Conservation (phyloP, 768 basidiomycete genomes). For the Ramaria sp. region DNA sequence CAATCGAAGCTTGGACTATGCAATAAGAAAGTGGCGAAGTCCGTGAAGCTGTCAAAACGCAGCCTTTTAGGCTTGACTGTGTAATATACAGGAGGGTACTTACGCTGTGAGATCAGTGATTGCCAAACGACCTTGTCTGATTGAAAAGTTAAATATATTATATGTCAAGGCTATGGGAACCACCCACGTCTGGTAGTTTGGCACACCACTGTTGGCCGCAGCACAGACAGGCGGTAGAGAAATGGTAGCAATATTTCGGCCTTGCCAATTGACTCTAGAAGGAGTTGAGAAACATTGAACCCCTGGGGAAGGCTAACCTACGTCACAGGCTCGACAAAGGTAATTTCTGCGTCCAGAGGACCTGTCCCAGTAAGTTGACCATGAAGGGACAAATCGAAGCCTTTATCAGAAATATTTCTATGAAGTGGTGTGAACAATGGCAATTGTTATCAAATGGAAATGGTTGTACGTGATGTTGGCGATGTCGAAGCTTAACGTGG, state of each 20-base stretch:
- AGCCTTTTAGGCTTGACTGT: background rate
- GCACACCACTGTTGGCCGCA: slow-evolving; percentile 55
- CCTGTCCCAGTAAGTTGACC: slow-evolving; percentile 55
- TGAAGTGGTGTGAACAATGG: slow-evolving; percentile 1
- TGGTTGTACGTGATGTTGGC: slow-evolving; percentile 46
- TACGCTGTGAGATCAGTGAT: slow-evolving; percentile 45
- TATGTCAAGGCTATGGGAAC: background rate
- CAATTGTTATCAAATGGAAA: background rate
- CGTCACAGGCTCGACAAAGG: slow-evolving; percentile 53
- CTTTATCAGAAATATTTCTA: slow-evolving; percentile 34
- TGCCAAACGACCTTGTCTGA: slow-evolving; percentile 32
- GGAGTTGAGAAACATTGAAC: background rate
- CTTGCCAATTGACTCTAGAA: slow-evolving; percentile 51
- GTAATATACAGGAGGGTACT: slow-evolving; percentile 14
- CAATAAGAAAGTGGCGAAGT: slow-evolving; percentile 53
- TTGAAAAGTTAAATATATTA: background rate
- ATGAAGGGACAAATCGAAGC: slow-evolving; percentile 50
- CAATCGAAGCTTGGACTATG: slow-evolving; percentile 57
- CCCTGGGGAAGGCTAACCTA: slow-evolving; percentile 20
- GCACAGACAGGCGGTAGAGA: slow-evolving; percentile 56
- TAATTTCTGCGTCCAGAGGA: slow-evolving; percentile 59
- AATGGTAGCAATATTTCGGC: slow-evolving; percentile 51
- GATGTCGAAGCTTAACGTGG: slow-evolving; percentile 40
- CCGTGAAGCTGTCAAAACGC: slow-evolving; percentile 38
- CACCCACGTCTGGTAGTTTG: slow-evolving; percentile 40